phyloP scores from a whole-genome alignment of 768 basidiomycete species.

The Psilocybe tampanensis region DNA sequence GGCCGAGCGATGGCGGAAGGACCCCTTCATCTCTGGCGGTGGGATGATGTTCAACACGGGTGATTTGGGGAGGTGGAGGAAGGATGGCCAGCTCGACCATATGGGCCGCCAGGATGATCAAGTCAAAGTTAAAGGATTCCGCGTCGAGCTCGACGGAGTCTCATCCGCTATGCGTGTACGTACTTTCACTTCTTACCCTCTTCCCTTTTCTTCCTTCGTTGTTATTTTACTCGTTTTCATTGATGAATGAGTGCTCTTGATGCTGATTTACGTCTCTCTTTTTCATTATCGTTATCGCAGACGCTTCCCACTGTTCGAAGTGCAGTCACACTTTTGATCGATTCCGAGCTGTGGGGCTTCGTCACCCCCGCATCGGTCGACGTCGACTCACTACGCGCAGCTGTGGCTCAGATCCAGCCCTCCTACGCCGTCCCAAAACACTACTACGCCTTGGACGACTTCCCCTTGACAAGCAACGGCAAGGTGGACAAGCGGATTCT shows the following conservation, averaged over 20 bases:
- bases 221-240: no score
- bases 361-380: conserved; percentile 39
- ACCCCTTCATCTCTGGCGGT: conserved; percentile 41
- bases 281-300: conserved; percentile 10
- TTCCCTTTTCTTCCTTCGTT: not conserved
- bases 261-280: not conserved
- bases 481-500: conserved; percentile 41
- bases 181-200: not conserved
- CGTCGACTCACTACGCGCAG: conserved; percentile 31
- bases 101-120: conserved; percentile 44
- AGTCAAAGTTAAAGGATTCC: conserved; percentile 54
- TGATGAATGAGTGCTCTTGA: not conserved
- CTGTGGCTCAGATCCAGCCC: conserved; percentile 41
- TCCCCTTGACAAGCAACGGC: conserved; percentile 44
- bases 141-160: conserved; percentile 53
- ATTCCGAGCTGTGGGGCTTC: conserved; percentile 48
- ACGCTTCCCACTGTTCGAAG: conserved; percentile 33
- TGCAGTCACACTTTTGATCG: conserved; percentile 43
- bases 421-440: conserved; percentile 51
- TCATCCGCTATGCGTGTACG: conserved; percentile 43
- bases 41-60: conserved; percentile 52
- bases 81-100: conserved; percentile 33
- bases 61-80: conserved; percentile 33
- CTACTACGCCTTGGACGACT: conserved; percentile 25
- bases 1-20: conserved; percentile 40